Conservation (phyloP, 140 eudicot species). For the Oenanthe javanica region DNA sequence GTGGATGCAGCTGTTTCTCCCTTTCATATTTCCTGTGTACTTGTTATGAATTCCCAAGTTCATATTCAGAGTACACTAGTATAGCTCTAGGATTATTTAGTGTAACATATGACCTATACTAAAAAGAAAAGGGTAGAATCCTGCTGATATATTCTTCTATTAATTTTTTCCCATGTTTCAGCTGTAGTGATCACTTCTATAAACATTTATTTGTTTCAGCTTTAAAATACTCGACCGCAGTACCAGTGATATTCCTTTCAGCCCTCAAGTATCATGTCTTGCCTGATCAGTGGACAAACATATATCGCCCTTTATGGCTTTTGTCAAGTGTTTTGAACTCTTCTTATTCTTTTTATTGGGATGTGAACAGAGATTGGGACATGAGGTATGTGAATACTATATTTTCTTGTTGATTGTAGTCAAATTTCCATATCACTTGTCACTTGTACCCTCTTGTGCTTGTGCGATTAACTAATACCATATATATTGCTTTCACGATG, state of each 20-base stretch:
- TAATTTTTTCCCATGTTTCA: neutral
- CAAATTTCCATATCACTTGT: neutral
- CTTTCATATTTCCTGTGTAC: neutral
- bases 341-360: slow-evolving; percentile 94
- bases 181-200: neutral
- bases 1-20: neutral
- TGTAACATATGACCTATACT: neutral
- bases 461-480: neutral
- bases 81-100: neutral
- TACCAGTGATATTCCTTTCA: slow-evolving; percentile 90
- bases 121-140: neutral
- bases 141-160: neutral
- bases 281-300: slow-evolving; percentile 66
- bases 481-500: neutral
- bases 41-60: neutral
- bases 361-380: slow-evolving; percentile 94
- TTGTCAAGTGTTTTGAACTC: slow-evolving; percentile 72
- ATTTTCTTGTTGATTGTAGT: neutral
- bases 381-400: slow-evolving; percentile 53
- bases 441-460: neutral
- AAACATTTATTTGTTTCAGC: slow-evolving; percentile 52
- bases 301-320: slow-evolving; percentile 92
- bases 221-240: slow-evolving; percentile 88
- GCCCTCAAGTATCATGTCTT: slow-evolving; percentile 92
- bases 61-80: neutral